phyloP scores from a whole-genome alignment of 1,284 basidiomycete species.

The Irpex sp. region DNA sequence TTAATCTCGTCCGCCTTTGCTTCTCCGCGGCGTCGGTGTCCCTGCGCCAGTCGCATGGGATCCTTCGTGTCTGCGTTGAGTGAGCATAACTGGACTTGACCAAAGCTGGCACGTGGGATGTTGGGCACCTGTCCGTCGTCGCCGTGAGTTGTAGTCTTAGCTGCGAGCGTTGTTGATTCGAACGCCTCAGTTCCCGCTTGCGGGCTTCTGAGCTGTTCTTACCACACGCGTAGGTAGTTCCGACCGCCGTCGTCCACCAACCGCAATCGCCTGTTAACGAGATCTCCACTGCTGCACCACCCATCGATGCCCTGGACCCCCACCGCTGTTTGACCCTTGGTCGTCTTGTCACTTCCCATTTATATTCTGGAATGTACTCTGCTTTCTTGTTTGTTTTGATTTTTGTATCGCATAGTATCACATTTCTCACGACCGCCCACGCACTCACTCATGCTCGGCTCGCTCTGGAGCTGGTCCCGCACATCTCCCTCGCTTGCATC shows the following conservation, averaged over 20 bases:
- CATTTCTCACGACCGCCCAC: slow-evolving; percentile 11
- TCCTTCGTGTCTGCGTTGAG: slow-evolving; percentile 14
- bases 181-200: slow-evolving; percentile 8
- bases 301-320: slow-evolving; percentile 5
- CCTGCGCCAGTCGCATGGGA: slow-evolving; percentile 24
- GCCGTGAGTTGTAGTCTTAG: slow-evolving; percentile 18
- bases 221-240: not conserved
- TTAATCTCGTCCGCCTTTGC: slow-evolving; percentile 9
- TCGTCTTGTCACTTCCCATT: slow-evolving; percentile 11
- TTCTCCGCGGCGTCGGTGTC: slow-evolving; percentile 19
- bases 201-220: slow-evolving; percentile 4
- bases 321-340: slow-evolving; percentile 12
- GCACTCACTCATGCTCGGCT: slow-evolving; percentile 9
- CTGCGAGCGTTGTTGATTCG: not conserved
- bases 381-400: not conserved
- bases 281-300: not conserved
- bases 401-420: slow-evolving; percentile 6
- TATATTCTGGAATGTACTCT: not conserved
- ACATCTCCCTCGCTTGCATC: not conserved
- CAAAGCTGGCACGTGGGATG: slow-evolving; percentile 10
- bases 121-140: slow-evolving; percentile 12
- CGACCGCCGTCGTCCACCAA: not conserved
- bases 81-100: slow-evolving; percentile 15
- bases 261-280: not conserved
- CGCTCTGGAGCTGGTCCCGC: slow-evolving; percentile 13